Evolutionary conservation across 2,329 filamentous ascomycete genomes (phyloP), one percentile per base, ranked within the genome.

Genomic region (Verticillium zaregamsianum): DNA sequence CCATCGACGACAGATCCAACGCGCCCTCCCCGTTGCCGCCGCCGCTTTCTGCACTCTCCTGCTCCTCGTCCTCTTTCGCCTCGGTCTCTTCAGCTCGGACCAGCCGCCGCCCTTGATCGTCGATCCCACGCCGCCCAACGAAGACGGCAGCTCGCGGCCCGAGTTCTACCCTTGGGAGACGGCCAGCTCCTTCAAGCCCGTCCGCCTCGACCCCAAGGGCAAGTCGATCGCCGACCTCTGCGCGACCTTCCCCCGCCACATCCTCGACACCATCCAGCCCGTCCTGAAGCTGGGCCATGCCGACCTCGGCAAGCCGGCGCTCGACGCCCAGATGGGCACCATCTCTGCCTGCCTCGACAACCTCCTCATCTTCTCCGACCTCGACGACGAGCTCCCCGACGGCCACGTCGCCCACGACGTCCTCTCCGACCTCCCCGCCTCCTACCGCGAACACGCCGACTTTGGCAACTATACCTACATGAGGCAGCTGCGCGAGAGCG

Each of bases 301-400:
- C 61, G 81, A 83, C 59, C 14, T 59, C 9, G 61, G 68, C 37
- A 67, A 71, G 7, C 72, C 77, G 52, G 76, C 76, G 59, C 66
- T 77, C 25, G 73, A 79, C 32, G 77, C 80, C 3, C 82, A 85
- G 59, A 72, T 86, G 55, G 70, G 77, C 52, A 84, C 79, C 65
- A 79, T 82, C 37, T 84, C 83, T 55, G 80, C 81, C 23, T 85
- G 79, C 69, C 80, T 84, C 31, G 65, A 63, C 8, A 70, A 74
- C 64, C 70, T 83, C 17, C 74, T 83, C 58, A 72, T 85, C 66
- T 80, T 82, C 66, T 84, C 82, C 60, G 82, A 86, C 66, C 74
- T 80, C 14, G 79, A 79, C 55, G 77, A 82, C 59, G 58, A 59
- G 17, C 17, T 59, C 15, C 40, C 83, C 20, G 72, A 74, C 57